phyloP scores from a whole-genome alignment of 257 asterid species.

The Solanum raphanifolium region DNA sequence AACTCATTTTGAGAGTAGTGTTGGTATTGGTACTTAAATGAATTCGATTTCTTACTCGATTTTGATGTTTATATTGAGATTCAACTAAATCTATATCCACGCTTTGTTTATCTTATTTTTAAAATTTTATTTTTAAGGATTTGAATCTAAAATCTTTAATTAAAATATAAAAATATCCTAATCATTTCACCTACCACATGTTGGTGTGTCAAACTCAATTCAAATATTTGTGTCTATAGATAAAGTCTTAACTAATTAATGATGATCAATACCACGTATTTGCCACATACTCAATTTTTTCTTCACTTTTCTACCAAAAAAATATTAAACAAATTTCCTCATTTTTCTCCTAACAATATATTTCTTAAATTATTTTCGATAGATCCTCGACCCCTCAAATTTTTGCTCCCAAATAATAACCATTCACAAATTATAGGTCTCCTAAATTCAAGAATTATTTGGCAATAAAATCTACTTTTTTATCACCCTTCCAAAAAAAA shows the following conservation, averaged over 20 bases:
- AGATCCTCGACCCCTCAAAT: not conserved
- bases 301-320: not conserved
- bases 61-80: no score
- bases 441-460: not conserved
- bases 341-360: not conserved
- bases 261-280: not conserved
- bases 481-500: not conserved
- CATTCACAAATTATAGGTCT: not conserved
- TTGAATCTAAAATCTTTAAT: no score
- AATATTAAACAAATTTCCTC: not conserved
- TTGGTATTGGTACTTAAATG: not conserved
- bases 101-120: fast-evolving
- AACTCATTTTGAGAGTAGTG: not conserved
- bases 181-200: not conserved
- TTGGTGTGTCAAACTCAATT: constrained; percentile 8
- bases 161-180: not conserved
- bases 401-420: not conserved
- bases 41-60: no score
- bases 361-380: fast-evolving
- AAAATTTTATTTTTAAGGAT: no score
- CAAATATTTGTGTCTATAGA: constrained; percentile 4
- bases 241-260: constrained; percentile 1
- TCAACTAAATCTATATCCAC: no score
- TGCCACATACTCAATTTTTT: not conserved
- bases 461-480: not conserved